phyloP scores from a whole-genome alignment of 2,329 filamentous ascomycete species.

The Neofusicoccum umdonicola region DNA sequence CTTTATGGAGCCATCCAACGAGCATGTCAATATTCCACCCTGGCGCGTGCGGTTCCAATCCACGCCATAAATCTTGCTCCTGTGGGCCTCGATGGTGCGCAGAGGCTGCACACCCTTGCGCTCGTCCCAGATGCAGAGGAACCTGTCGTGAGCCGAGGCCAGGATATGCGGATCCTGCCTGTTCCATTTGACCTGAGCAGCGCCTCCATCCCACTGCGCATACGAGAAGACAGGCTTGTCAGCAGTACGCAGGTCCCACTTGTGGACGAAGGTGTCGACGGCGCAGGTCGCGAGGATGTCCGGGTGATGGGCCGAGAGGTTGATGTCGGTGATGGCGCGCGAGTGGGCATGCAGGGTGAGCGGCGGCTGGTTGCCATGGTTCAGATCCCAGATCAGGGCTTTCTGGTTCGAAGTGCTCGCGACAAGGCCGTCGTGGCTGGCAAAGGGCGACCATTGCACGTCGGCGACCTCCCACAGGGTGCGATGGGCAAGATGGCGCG shows the following conservation, averaged over 20 bases:
- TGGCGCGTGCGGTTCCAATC: slow-evolving; percentile 84
- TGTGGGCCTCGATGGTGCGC: slow-evolving; percentile 81
- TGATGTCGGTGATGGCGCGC: slow-evolving; percentile 91
- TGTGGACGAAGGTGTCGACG: slow-evolving; percentile 89
- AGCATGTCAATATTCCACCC: slow-evolving; percentile 78
- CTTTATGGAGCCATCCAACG: slow-evolving; percentile 87
- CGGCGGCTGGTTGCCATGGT: slow-evolving; percentile 36
- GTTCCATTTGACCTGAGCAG: slow-evolving; percentile 94
- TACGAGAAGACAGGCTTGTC: slow-evolving; percentile 62
- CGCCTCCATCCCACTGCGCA: slow-evolving; percentile 74
- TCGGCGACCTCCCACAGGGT: slow-evolving; percentile 94
- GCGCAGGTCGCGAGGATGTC: slow-evolving; percentile 87
- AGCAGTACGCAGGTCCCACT: slow-evolving; percentile 80
- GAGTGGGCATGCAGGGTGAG: slow-evolving; percentile 76
- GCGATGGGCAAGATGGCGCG: slow-evolving; percentile 79
- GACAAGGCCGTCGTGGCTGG: slow-evolving; percentile 85
- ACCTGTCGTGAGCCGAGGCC: slow-evolving; percentile 86
- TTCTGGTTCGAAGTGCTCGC: slow-evolving; percentile 93
- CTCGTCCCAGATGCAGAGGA: slow-evolving; percentile 86
- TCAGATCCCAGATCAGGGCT: slow-evolving; percentile 89
- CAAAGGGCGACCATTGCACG: slow-evolving; percentile 95
- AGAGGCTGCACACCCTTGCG: slow-evolving; percentile 75
- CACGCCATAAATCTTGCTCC: slow-evolving; percentile 90
- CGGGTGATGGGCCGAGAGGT: slow-evolving; percentile 90
- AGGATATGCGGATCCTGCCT: slow-evolving; percentile 81